Evolutionary conservation across 371 early-diverging fungal species (phyloP).

Genomic region (Mucor piriformis): DNA sequence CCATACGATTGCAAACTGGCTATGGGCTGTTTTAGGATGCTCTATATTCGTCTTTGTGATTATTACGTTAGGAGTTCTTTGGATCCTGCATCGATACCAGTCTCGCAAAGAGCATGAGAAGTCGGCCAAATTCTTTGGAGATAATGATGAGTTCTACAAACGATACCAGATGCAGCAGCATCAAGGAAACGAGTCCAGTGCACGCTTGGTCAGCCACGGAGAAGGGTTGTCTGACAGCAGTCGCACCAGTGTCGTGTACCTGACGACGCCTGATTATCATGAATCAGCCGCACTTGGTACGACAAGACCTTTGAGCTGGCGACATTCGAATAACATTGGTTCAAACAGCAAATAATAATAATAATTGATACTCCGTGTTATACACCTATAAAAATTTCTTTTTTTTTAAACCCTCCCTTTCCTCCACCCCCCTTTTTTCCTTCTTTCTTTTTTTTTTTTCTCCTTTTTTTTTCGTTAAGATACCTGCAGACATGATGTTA

Average conservation of each 20-base stretch:
- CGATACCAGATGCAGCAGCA: constrained; percentile 34
- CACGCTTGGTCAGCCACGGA: not conserved
- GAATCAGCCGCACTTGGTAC: constrained; percentile 37
- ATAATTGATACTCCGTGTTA: constrained; percentile 1
- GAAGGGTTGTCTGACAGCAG: constrained; percentile 2
- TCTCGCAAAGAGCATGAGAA: constrained; percentile 32
- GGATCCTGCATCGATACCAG: constrained; percentile 36
- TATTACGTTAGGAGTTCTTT: constrained; percentile 19
- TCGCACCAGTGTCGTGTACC: constrained; percentile 35
- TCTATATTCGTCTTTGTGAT: constrained; percentile 27
- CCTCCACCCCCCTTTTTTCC: constrained; percentile 6
- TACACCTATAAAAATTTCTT: not conserved
- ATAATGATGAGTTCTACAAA: constrained; percentile 25
- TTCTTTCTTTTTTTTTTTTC: constrained; percentile 12
- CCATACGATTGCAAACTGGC: constrained; percentile 25
- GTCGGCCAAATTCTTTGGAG: constrained; percentile 25
- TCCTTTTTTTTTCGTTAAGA: not conserved
- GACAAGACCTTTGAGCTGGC: constrained; percentile 24
- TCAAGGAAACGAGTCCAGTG: constrained; percentile 16
- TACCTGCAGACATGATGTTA: constrained; percentile 57
- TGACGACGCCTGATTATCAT: constrained; percentile 42
- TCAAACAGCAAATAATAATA: not conserved
- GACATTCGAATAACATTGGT: constrained; percentile 12
- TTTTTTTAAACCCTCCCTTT: not conserved
- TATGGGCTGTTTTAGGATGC: constrained; percentile 25